Evolutionary conservation across 2,329 filamentous ascomycete species (phyloP).

Genomic region (Pyrenophora graminea): DNA sequence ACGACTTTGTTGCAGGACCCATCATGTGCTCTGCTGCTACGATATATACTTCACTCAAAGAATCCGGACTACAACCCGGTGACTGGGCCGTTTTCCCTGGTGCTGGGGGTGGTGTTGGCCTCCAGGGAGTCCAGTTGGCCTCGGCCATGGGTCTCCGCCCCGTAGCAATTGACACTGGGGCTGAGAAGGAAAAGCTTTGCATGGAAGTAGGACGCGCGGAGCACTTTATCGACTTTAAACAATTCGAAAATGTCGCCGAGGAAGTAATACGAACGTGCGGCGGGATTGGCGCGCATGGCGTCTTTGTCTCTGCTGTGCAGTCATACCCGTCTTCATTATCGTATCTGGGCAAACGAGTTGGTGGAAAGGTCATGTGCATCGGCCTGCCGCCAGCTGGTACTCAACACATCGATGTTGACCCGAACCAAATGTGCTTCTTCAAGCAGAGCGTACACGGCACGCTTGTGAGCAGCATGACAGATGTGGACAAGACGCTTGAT

Average conservation of each 20-base stretch:
- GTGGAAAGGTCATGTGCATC: conserved; percentile 59
- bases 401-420: conserved; percentile 41
- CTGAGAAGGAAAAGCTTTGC: conserved; percentile 43
- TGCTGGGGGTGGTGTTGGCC: conserved; percentile 60
- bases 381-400: conserved; percentile 46
- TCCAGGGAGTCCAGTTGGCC: conserved; percentile 59
- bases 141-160: conserved; percentile 47
- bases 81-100: conserved; percentile 62
- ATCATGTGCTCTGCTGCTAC: conserved; percentile 66
- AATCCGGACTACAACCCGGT: conserved; percentile 55
- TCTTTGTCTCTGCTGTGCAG: conserved; percentile 46
- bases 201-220: conserved; percentile 41
- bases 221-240: conserved; percentile 46
- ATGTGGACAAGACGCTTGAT: conserved; percentile 53
- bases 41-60: conserved; percentile 61
- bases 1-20: conserved; percentile 61
- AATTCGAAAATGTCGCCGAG: conserved; percentile 37
- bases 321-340: conserved; percentile 35
- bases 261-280: conserved; percentile 42
- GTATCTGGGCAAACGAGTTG: conserved; percentile 52
- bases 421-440: conserved; percentile 41
- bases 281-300: conserved; percentile 46
- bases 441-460: conserved; percentile 44
- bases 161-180: conserved; percentile 45
- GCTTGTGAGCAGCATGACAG: conserved; percentile 54